These are phyloP conservation scores for Akanthomyces dipterigenus DNA, from an alignment of 2,329 filamentous ascomycete species.

Conservation along the genomic window DNA sequence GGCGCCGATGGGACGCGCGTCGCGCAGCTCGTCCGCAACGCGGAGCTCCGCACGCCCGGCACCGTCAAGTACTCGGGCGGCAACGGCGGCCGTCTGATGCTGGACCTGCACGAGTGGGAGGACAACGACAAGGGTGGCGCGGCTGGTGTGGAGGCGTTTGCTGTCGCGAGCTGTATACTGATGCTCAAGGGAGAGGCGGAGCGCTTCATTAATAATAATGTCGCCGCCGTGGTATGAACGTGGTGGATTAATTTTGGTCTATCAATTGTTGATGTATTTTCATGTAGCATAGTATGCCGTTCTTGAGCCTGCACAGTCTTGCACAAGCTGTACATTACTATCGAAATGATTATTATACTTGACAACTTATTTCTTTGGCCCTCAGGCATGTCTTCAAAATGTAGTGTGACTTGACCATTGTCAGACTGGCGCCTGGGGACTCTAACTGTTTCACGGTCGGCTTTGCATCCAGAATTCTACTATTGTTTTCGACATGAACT, in stretches of 20 bases:
- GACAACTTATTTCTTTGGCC: no score
- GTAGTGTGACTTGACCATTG: no score
- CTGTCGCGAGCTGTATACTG: conserved; percentile 17
- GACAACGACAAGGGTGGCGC: conserved; percentile 11
- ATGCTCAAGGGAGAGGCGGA: conserved; percentile 21
- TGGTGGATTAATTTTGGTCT: background rate
- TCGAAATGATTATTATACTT: no score
- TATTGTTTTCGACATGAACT: no score
- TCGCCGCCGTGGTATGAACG: conserved; percentile 13
- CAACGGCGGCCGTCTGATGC: conserved; percentile 19
- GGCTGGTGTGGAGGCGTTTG: conserved; percentile 16
- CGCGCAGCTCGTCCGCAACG: conserved; percentile 18
- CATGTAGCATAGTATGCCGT: background rate
- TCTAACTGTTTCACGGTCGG: no score
- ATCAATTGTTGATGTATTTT: background rate
- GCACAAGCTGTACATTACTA: no score
- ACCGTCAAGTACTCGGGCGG: conserved; percentile 16
- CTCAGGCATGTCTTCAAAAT: no score
- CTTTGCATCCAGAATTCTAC: no score
- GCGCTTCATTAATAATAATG: conserved; percentile 16
- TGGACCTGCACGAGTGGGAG: conserved; percentile 17
- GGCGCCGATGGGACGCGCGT: background rate
- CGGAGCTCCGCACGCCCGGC: conserved; percentile 17
- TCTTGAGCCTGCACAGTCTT: no score
- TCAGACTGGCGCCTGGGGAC: no score